A percentile compares a stretch with the other conserved stretches of the same genome.
Conservation (phyloP, 2,329 filamentous ascomycete genomes). For the Cadophora malorum region DNA sequence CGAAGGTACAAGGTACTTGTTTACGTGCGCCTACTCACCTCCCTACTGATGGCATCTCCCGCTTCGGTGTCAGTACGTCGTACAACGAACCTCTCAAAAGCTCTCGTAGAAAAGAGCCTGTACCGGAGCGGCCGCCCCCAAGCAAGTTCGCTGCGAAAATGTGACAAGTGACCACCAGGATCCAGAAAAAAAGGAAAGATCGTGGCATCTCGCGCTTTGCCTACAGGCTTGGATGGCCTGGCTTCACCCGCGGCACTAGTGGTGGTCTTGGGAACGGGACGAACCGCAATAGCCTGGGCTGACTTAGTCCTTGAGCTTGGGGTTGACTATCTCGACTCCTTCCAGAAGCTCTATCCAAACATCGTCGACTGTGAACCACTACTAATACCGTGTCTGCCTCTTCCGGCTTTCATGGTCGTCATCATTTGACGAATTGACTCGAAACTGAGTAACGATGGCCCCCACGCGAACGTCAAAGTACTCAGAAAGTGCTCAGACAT, state of each 20-base stretch:
- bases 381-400: neutral
- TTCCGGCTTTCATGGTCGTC: neutral
- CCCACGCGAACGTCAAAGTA: conserved; percentile 8
- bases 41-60: neutral
- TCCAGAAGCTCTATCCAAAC: conserved; percentile 10
- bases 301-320: neutral
- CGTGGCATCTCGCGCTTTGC: neutral
- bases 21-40: neutral
- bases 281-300: conserved; percentile 14
- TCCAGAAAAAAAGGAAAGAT: conserved; percentile 16
- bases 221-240: neutral
- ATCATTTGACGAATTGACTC: neutral
- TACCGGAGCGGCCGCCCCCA: conserved; percentile 2
- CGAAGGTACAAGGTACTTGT: conserved; percentile 14
- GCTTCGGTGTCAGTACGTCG: neutral
- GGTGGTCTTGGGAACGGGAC: conserved; percentile 17
- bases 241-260: conserved; percentile 9
- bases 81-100: conserved; percentile 15
- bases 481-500: conserved; percentile 15
- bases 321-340: neutral
- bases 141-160: neutral
- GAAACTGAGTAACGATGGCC: neutral
- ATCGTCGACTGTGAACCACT: conserved; percentile 3
- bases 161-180: conserved; percentile 3
- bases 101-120: conserved; percentile 1